These are phyloP conservation scores for Colletotrichum sp. DNA, from an alignment of 2,329 filamentous ascomycete species.

Conservation along the genomic window DNA sequence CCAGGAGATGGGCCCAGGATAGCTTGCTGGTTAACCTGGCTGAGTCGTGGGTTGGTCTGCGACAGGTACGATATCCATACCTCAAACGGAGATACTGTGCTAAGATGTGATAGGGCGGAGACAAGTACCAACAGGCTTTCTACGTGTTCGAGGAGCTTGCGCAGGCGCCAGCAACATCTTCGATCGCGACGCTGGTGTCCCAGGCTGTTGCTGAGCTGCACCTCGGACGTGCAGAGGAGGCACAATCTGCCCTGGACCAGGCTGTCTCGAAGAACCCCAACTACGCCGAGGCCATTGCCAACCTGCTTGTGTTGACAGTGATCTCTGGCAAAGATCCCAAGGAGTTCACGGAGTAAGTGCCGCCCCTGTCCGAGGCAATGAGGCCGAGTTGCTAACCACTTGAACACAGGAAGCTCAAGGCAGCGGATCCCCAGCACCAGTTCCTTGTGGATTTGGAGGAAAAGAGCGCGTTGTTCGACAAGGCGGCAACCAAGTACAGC, in stretches of 20 bases:
- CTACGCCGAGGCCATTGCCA: constrained; percentile 79
- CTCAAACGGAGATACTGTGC: constrained; percentile 8
- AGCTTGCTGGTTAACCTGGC: constrained; percentile 91
- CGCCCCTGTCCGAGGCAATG: neutral
- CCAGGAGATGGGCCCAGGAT: constrained; percentile 94
- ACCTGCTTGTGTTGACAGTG: constrained; percentile 79
- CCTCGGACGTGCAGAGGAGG: constrained; percentile 86
- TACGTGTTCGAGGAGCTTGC: constrained; percentile 98
- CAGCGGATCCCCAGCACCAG: constrained; percentile 69
- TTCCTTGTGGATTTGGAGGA: constrained; percentile 77
- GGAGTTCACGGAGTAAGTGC: constrained; percentile 66
- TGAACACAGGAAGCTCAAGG: constrained; percentile 55
- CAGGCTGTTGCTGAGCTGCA: constrained; percentile 94
- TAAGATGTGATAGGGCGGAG: constrained; percentile 71
- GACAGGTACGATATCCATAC: constrained; percentile 65
- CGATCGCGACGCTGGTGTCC: constrained; percentile 76
- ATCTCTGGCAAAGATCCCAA: constrained; percentile 74
- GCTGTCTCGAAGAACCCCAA: constrained; percentile 76
- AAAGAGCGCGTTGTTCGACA: constrained; percentile 88
- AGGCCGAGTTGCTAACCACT: constrained; percentile 2
- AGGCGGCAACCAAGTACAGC: constrained; percentile 84
- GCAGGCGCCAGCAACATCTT: constrained; percentile 81
- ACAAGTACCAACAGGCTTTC: constrained; percentile 95
- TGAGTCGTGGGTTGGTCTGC: constrained; percentile 92
- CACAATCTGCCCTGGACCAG: constrained; percentile 83